Evolutionary conservation across 2,329 filamentous ascomycete species (phyloP).

Genomic region (Remersonia thermophila): DNA sequence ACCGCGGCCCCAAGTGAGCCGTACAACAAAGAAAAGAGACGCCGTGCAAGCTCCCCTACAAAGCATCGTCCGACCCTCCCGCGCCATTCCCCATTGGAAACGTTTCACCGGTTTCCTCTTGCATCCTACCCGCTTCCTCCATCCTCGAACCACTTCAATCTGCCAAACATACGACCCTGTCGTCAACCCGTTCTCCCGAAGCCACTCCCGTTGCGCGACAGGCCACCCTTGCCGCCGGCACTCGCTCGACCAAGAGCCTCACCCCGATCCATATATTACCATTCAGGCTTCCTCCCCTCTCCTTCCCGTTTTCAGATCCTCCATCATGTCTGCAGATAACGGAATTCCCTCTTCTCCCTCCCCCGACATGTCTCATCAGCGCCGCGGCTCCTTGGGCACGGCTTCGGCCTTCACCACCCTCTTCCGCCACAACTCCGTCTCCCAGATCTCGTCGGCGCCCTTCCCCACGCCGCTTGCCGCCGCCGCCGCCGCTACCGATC

Average conservation of each 20-base stretch:
- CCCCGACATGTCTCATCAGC: constrained; percentile 16
- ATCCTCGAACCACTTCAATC: constrained; percentile 15
- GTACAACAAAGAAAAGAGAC: constrained; percentile 6
- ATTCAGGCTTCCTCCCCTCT: neutral
- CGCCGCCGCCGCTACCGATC: constrained; percentile 38
- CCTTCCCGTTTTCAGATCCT: constrained; percentile 1
- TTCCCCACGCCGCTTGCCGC: constrained; percentile 33
- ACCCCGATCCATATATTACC: constrained; percentile 7
- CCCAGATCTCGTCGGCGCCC: constrained; percentile 27
- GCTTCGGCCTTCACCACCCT: constrained; percentile 46
- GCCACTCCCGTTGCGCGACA: constrained; percentile 6
- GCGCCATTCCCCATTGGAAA: constrained; percentile 9
- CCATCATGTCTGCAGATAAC: constrained; percentile 22
- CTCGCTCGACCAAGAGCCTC: constrained; percentile 1
- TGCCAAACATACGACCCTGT: constrained; percentile 15
- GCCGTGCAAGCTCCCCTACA: too few relatives aligned
- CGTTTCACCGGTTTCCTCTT: constrained; percentile 14
- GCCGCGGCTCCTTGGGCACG: constrained; percentile 38
- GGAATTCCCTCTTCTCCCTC: constrained; percentile 18
- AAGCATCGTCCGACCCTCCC: constrained; percentile 15
- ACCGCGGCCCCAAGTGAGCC: constrained; percentile 2
- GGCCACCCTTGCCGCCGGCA: constrained; percentile 5
- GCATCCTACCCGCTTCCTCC: constrained; percentile 1
- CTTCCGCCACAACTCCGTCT: constrained; percentile 44
- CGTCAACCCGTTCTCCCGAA: constrained; percentile 2